Base-by-base conservation (phyloP, 768 basidiomycete genomes). In the Tubosaeta sp. region DNA sequence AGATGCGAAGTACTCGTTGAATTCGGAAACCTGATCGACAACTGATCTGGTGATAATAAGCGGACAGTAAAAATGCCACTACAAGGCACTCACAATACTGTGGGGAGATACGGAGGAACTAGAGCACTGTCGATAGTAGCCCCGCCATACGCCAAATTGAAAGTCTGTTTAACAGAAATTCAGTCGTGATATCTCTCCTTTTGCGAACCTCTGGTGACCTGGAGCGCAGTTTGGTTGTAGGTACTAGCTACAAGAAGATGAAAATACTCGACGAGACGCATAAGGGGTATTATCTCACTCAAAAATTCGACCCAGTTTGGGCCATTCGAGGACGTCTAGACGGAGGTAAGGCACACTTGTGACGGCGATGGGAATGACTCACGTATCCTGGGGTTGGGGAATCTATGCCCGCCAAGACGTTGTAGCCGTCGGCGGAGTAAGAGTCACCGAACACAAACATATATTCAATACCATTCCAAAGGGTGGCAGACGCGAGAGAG, bases 71-170 rank as follows among this genome's bases (percentile, higher is more conserved):
- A 13, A 38, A 41, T 9, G n/a, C 2, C 4, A 1, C 31, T 25
- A n/a, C 6, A 46, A n/a, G n/a, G 22, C 76, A 84, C 63, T 10
- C 75, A 80, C 42, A 79, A 65, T 13, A 83, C 79, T 1, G 74
- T 76, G 0, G 81, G 71, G 32, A 59, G 52, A 57, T 75, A 82
- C 5, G 83, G 82, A 4, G 71, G 55, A 31, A 86, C 83, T 30
- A 86, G 74, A 27, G 58, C 72, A 6, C 77, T 69, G 56, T 86
- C 75, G 53, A 85, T 84, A 25, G 83, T 84, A 21, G 83, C 85
- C 25, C 81, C 85, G 21, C 84, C 81, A 48, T 77, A 82, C 0
- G 85, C 86, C 53, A 80, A 80, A 68, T 86, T 81, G 64, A 82
- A 87, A 0, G 80, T 82, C 58, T 81, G 70, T 19, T 38, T 31